Conservation (phyloP, 2,329 filamentous ascomycete species). For the Gremmenia infestans region DNA sequence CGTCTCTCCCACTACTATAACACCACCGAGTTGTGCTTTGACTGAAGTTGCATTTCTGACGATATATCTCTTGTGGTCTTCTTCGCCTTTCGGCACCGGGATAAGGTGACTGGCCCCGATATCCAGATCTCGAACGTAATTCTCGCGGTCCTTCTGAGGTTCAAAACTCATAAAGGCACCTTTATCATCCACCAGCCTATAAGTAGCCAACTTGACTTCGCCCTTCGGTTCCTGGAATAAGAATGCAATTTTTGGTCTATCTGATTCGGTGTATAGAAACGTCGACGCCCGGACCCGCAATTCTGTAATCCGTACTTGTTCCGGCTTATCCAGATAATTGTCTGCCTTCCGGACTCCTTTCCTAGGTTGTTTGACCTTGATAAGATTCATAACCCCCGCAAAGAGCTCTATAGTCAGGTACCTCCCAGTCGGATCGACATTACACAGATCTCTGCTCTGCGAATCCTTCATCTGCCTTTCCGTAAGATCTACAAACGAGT, state of each 20-base stretch:
- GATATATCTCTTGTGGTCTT: slow-evolving; percentile 56
- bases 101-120: slow-evolving; percentile 57
- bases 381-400: slow-evolving; percentile 61
- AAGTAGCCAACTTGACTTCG: slow-evolving; percentile 53
- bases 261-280: slow-evolving; percentile 54
- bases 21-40: slow-evolving; percentile 59
- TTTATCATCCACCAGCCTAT: slow-evolving; percentile 56
- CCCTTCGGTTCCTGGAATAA: slow-evolving; percentile 60
- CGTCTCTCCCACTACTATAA: slow-evolving; percentile 74
- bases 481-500: slow-evolving; percentile 46
- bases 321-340: slow-evolving; percentile 56
- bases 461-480: slow-evolving; percentile 67
- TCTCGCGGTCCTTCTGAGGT: slow-evolving; percentile 48
- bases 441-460: slow-evolving; percentile 75
- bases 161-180: slow-evolving; percentile 51
- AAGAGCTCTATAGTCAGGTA: slow-evolving; percentile 65
- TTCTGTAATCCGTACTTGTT: slow-evolving; percentile 59
- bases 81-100: slow-evolving; percentile 52
- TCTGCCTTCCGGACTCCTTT: slow-evolving; percentile 38
- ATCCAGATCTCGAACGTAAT: slow-evolving; percentile 49
- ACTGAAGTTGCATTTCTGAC: slow-evolving; percentile 45
- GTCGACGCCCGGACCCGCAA: slow-evolving; percentile 61
- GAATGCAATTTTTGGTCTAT: slow-evolving; percentile 57
- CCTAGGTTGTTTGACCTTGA: slow-evolving; percentile 53
- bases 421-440: slow-evolving; percentile 73